Percentiles rank a stretch among this genome's conserved stretches.
Evolutionary conservation across 768 basidiomycete species (phyloP).

Genomic region (Auricularia cornea): DNA sequence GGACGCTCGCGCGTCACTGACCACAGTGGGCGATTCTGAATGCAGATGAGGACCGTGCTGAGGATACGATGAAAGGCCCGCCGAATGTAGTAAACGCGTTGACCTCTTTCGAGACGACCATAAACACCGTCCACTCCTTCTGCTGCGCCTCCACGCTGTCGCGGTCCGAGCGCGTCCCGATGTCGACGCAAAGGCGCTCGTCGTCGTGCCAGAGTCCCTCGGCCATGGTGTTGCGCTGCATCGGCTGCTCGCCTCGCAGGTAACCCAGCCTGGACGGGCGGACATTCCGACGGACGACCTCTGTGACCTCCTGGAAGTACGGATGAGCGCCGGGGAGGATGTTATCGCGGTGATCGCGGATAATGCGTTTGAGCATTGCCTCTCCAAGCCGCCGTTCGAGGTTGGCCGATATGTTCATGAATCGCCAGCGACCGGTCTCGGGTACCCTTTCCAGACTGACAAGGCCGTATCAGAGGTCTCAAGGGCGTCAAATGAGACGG

Average conservation of each 20-base stretch:
- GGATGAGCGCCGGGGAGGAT: slow-evolving; percentile 64
- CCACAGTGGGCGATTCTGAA: slow-evolving; percentile 18
- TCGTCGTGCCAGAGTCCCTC: neutral
- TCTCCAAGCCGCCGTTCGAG: slow-evolving; percentile 46
- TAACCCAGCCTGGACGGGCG: slow-evolving; percentile 63
- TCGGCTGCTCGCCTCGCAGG: slow-evolving; percentile 30
- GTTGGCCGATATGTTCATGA: slow-evolving; percentile 66
- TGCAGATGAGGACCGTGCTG: slow-evolving; percentile 13
- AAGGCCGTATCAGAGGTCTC: neutral
- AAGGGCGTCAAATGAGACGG: neutral
- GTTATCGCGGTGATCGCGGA: slow-evolving; percentile 41
- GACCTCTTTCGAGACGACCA: slow-evolving; percentile 57
- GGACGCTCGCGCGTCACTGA: too few species aligned
- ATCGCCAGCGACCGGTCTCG: slow-evolving; percentile 81
- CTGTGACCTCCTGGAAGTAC: slow-evolving; percentile 55
- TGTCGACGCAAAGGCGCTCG: neutral
- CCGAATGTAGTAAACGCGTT: slow-evolving; percentile 78
- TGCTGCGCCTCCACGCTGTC: slow-evolving; percentile 23
- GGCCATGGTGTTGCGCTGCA: neutral
- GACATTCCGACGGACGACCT: slow-evolving; percentile 61
- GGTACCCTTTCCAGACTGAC: slow-evolving; percentile 73
- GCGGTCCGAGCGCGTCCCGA: slow-evolving; percentile 11
- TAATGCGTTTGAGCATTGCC: slow-evolving; percentile 31
- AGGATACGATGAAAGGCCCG: slow-evolving; percentile 16
- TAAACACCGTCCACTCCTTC: slow-evolving; percentile 59